Base-by-base conservation (phyloP, 192 early-diverging fungal genomes). In the Martensiomyces pterosporus region DNA sequence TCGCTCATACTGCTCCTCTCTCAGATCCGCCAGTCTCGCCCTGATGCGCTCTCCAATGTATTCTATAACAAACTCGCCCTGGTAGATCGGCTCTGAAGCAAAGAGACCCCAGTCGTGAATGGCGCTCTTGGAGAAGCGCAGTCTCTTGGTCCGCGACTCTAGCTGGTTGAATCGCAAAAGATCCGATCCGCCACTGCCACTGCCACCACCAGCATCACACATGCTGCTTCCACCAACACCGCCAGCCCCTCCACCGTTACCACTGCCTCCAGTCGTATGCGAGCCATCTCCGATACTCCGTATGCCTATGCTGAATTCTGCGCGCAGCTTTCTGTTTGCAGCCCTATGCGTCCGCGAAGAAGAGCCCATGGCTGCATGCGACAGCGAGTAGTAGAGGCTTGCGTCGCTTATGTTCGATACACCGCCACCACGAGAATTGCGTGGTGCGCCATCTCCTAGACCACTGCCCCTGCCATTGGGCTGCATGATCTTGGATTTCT, bases 91-190 rank as follows among this genome's bases (percentile, higher is more conserved):
- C 64, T 96, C 93, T 47, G 85, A 77, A 5, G 97, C 92, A 85
- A 95, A 99, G 52, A 98, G 69, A 1, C 97, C 97, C 93, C 91
- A 96, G 73, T 97, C 92, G 70, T 99, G 97, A 60, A 99, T 99
- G 14, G 83, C 79, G n/a, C 85, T 88, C 59, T 89, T 89, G 3
- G 87, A 90, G 66, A 99, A 97, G 24, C 82, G 81, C 26, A 99
- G 81, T 39, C 87, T 78, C 66, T 96, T 94, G 48, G 88, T 90
- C 4, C 94, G 86, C 15, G 80, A 81, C 55, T 94, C 93, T 42
- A 99, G 84, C 71, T 93, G 91, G 49, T 92, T 92, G 64, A 94
- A 96, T 50, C 89, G 87, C 47, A 92, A 67, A 3, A 88, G 76
- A 64, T 97, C 93, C 0, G 79, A 79, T n/a, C 69, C 75, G 34